A percentile compares a stretch with the other conserved stretches of the same genome.
These are phyloP conservation scores for Collybia sordida DNA, from an alignment of 768 basidiomycete genomes.

Conservation along the genomic window DNA sequence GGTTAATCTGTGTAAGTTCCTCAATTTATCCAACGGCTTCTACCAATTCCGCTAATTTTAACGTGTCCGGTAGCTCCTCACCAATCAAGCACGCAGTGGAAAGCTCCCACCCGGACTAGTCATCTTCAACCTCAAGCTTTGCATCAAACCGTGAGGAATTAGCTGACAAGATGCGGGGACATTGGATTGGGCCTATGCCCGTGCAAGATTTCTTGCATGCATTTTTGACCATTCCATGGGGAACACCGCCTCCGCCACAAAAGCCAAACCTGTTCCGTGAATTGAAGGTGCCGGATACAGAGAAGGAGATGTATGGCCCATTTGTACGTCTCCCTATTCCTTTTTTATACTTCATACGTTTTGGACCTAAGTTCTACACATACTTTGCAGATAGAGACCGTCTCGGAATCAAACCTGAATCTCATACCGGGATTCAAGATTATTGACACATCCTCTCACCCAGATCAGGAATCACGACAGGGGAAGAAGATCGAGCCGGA, in stretches of 20 bases:
- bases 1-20: too few species aligned
- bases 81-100: too few species aligned
- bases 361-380: too few species aligned
- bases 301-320: conserved; percentile 7
- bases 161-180: conserved; percentile 2
- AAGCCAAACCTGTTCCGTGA: not conserved
- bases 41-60: too few species aligned
- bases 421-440: conserved; percentile 7
- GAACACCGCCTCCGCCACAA: not conserved
- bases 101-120: too few species aligned
- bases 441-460: conserved; percentile 9
- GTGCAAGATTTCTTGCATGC: conserved; percentile 6
- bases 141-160: too few species aligned
- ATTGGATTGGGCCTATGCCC: conserved; percentile 12
- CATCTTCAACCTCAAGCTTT: too few species aligned
- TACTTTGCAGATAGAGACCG: not conserved
- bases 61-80: too few species aligned
- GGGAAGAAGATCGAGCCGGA: conserved; percentile 3
- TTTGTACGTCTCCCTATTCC: conserved; percentile 5
- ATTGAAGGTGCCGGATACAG: not conserved
- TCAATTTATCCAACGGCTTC: too few species aligned
- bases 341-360: not conserved
- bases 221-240: not conserved
- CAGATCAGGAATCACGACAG: not conserved
- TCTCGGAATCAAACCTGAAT: not conserved